Evolutionary conservation across 2,329 filamentous ascomycete species (phyloP), one percentile per base, ranked within the genome.

Genomic region (Colletotrichum spaethianum): DNA sequence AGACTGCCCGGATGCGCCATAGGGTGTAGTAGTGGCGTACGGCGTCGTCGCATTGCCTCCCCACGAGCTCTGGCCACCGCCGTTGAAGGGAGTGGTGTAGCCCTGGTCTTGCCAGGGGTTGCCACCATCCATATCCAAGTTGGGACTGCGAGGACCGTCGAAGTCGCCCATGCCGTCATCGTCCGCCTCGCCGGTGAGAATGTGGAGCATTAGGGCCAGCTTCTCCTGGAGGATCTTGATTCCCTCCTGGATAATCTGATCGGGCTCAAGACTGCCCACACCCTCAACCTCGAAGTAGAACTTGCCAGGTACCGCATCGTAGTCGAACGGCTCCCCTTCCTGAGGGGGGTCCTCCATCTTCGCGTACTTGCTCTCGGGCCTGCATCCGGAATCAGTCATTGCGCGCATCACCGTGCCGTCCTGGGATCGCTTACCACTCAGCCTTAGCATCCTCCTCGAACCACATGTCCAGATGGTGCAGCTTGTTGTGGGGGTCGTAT

Each of bases 241-340:
- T 42, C 95, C 95, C 77, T 94, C 91, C 77, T 95, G 92, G 63
- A 99, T 91, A 76, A 98, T 96, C 74, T 91, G 89, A 79, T 99
- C 96, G 0, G 96, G 96, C 38, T 96, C 94, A 73, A 98, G 90
- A 77, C 92, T 94, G 44, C 96, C 96, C 46, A 93, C 92, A 57
- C 93, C 93, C 82, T 99, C 96, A 57, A 99, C 93, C 79, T 98
- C 95, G 79, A 96, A 93, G 86, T 98, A 99, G 86, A 98, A 99
- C 75, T 90, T 90, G 73, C 87, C 88, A 6, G 96, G 96, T 28
- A 93, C 89, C 12, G 95, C 96, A 77, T 98, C 93, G 82, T 94
- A 98, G 84, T 98, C 92, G 82, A 98, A 98, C 0, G 92, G 89
- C 77, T 97, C 94, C 76, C 94, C 94, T 75, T 96, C 93, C 76